A percentile compares a stretch with the other conserved stretches of the same genome.
phyloP scores from a whole-genome alignment of 1,284 basidiomycete species.

The Microbotryum intermedium region DNA sequence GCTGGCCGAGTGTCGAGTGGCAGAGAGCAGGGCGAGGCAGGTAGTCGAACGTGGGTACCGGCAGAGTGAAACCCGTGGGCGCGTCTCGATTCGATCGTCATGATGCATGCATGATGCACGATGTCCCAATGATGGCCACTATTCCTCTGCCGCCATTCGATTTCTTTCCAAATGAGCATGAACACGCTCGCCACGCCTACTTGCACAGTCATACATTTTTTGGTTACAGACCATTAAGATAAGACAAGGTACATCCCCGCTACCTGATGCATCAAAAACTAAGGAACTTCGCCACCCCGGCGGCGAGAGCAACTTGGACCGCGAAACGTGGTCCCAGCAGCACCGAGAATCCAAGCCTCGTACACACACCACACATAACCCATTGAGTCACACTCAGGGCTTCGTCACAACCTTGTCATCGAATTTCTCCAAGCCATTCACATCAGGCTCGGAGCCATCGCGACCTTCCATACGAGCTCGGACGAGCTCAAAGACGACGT shows the following conservation, averaged over 20 bases:
- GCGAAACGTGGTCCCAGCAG: neutral
- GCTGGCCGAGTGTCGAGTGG: neutral
- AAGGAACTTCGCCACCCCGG: neutral
- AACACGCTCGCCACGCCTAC: neutral
- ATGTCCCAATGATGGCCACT: too few species aligned
- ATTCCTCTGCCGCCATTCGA: neutral
- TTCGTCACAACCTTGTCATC: neutral
- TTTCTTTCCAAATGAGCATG: neutral
- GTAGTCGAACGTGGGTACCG: neutral
- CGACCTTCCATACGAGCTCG: conserved; percentile 1
- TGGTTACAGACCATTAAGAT: too few species aligned
- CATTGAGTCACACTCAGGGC: neutral
- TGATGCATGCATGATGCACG: too few species aligned
- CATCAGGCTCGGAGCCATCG: conserved; percentile 3
- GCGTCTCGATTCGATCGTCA: neutral
- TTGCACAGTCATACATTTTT: too few species aligned
- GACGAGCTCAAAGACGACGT: conserved; percentile 42
- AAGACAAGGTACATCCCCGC: too few species aligned
- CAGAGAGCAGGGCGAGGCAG: neutral
- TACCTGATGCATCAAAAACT: neutral
- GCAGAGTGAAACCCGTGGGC: neutral
- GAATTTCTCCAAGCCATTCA: neutral
- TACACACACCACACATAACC: neutral
- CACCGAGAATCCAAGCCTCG: neutral
- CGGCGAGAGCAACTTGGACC: neutral